A percentile compares a stretch with the other conserved stretches of the same genome.
Evolutionary conservation across 2,329 filamentous ascomycete genomes (phyloP).

Genomic region (Plenodomus lindquistii): DNA sequence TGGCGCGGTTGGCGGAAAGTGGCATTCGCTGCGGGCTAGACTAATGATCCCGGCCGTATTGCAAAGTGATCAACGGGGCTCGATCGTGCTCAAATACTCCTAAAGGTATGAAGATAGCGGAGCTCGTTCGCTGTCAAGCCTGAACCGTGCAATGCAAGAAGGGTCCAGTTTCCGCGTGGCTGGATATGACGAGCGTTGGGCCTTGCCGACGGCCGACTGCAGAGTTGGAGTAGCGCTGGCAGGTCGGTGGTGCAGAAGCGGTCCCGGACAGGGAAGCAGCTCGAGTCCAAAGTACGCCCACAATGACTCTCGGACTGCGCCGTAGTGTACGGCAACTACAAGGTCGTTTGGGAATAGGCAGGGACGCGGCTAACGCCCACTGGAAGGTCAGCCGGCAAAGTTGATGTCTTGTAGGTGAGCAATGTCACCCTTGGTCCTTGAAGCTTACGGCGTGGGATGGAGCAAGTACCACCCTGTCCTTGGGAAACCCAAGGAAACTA

Average conservation of each 20-base stretch:
- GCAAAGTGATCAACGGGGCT: constrained; percentile 28
- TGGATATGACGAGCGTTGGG: constrained; percentile 22
- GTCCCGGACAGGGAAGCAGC: constrained; percentile 11
- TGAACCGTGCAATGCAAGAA: constrained; percentile 22
- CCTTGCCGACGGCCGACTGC: constrained; percentile 22
- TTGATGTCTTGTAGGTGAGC: constrained; percentile 2
- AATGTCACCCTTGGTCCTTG: background rate
- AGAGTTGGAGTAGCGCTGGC: constrained; percentile 16
- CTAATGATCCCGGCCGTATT: constrained; percentile 21
- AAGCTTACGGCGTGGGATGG: constrained; percentile 11
- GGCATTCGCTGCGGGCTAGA: constrained; percentile 15
- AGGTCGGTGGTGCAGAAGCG: constrained; percentile 17
- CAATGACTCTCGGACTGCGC: constrained; percentile 7
- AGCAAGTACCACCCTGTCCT: constrained; percentile 13
- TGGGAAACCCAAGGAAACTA: constrained; percentile 11
- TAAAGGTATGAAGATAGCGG: constrained; percentile 10
- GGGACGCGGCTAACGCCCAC: constrained; percentile 5
- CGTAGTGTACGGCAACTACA: constrained; percentile 11
- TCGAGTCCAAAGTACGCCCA: constrained; percentile 7
- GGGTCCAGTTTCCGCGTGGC: constrained; percentile 27
- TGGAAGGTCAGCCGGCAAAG: constrained; percentile 8
- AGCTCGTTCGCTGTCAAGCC: constrained; percentile 16
- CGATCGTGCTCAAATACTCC: constrained; percentile 17
- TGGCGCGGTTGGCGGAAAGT: constrained; percentile 24
- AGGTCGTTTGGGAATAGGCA: constrained; percentile 3